Percentiles rank a stretch among this genome's conserved stretches.
Conservation (phyloP, 2,329 filamentous ascomycete genomes). For the Sarocladium brachiariae region DNA sequence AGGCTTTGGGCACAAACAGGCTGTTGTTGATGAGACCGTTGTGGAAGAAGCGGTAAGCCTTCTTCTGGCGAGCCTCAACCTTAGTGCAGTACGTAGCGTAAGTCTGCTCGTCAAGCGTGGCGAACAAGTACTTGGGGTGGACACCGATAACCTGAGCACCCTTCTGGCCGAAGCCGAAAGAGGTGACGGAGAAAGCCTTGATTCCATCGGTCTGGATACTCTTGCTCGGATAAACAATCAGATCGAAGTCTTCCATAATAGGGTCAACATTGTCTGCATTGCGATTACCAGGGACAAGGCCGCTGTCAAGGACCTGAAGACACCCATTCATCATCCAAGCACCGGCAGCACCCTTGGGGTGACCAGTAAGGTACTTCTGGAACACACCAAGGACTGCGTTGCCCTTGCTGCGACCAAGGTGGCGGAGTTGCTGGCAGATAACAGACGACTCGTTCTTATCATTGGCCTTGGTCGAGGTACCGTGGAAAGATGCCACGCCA, state of each 20-base stretch:
- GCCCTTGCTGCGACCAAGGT: slow-evolving; percentile 92
- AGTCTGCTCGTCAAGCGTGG: slow-evolving; percentile 80
- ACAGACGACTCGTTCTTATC: slow-evolving; percentile 99
- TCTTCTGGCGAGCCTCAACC: slow-evolving; percentile 93
- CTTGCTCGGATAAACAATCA: slow-evolving; percentile 94
- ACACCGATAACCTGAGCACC: slow-evolving; percentile 95
- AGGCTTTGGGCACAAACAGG: slow-evolving; percentile 91
- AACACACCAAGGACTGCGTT: slow-evolving; percentile 96
- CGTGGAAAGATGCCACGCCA: slow-evolving; percentile 94
- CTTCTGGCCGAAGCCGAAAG: slow-evolving; percentile 99
- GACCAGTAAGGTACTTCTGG: slow-evolving; percentile 98
- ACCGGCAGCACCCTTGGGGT: slow-evolving; percentile 97
- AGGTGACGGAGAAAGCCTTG: slow-evolving; percentile 98
- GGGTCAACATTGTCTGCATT: slow-evolving; percentile 97
- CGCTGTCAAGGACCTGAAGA: slow-evolving; percentile 88
- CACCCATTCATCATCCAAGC: slow-evolving; percentile 99
- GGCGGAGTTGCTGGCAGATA: slow-evolving; percentile 90
- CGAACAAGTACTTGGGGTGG: slow-evolving; percentile 92
- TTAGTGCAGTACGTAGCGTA: slow-evolving; percentile 80
- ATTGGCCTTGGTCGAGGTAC: slow-evolving; percentile 95
- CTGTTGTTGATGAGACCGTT: slow-evolving; percentile 97
- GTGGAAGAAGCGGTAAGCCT: slow-evolving; percentile 97
- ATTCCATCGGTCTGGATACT: slow-evolving; percentile 95
- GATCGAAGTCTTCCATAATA: slow-evolving; percentile 94
- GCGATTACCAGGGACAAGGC: slow-evolving; percentile 91